A percentile compares a stretch with the other conserved stretches of the same genome.
These are phyloP conservation scores for Fusarium sulawesiense DNA, from an alignment of 2,329 filamentous ascomycete species.

Conservation along the genomic window DNA sequence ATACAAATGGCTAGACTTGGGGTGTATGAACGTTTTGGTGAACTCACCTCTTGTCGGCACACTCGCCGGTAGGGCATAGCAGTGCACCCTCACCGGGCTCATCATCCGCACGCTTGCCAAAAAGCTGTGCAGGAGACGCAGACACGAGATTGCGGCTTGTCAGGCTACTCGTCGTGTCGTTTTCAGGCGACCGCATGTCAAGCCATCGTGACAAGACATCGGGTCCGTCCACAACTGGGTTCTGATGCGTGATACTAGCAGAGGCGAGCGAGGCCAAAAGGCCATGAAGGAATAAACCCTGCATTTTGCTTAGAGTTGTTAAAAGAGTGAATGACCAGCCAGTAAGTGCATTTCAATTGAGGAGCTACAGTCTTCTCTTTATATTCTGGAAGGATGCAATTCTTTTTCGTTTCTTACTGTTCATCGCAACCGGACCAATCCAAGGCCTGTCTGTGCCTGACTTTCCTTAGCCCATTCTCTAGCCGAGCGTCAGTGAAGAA, in stretches of 20 bases:
- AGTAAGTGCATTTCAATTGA: not conserved
- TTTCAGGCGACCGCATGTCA: not conserved
- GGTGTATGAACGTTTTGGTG: not conserved
- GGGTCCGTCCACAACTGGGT: not conserved
- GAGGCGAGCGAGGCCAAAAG: not conserved
- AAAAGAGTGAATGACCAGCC: not conserved
- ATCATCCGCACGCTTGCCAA: conserved; percentile 1
- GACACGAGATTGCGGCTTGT: not conserved
- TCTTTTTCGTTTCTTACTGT: not conserved
- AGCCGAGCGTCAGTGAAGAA: not conserved
- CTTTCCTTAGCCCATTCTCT: not conserved
- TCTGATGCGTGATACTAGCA: not conserved
- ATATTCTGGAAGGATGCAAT: not conserved
- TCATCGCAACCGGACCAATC: not conserved
- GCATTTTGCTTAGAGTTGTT: not conserved
- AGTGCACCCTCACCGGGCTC: not conserved
- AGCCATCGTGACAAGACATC: not conserved
- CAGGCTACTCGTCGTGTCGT: not conserved
- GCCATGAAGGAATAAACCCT: not conserved
- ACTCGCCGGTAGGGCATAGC: not conserved
- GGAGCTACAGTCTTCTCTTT: not conserved
- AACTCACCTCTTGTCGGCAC: not conserved
- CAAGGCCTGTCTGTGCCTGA: not conserved
- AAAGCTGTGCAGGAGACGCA: not conserved
- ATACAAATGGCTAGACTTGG: not conserved